phyloP scores from a whole-genome alignment of 2,329 filamentous ascomycete species.

The Talaromyces islandicus region DNA sequence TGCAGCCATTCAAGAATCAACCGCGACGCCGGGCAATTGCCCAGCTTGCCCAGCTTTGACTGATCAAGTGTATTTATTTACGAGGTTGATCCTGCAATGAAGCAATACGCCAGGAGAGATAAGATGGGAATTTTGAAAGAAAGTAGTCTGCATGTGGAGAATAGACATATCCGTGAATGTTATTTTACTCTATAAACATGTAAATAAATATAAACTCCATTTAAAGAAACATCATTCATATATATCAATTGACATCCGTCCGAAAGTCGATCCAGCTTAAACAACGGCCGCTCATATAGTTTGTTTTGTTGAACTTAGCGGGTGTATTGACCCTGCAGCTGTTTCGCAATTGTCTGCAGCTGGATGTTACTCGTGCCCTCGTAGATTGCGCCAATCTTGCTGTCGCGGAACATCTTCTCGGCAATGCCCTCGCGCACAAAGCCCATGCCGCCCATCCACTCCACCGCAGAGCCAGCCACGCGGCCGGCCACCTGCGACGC shows the following conservation, averaged over 20 bases:
- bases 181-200: not conserved
- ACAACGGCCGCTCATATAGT: no score
- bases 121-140: not conserved
- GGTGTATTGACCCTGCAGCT: slow-evolving; percentile 65
- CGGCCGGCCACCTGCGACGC: slow-evolving; percentile 86
- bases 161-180: not conserved
- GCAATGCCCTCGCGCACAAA: slow-evolving; percentile 94
- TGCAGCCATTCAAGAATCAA: not conserved
- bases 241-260: not conserved
- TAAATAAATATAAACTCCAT: not conserved
- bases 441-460: slow-evolving; percentile 99
- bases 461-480: slow-evolving; percentile 78
- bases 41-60: not conserved
- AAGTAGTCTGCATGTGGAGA: not conserved
- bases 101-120: not conserved
- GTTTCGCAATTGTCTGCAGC: slow-evolving; percentile 64
- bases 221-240: not conserved
- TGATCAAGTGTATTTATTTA: not conserved
- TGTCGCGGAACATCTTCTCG: slow-evolving; percentile 96
- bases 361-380: slow-evolving; percentile 72
- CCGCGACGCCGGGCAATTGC: not conserved
- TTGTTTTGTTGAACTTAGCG: slow-evolving; percentile 29
- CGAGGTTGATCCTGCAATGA: not conserved
- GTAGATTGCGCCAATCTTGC: slow-evolving; percentile 97
- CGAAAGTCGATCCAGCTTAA: no score